phyloP scores from a whole-genome alignment of 148 eudicot genomes.

The Rhododendron griersonianum region DNA sequence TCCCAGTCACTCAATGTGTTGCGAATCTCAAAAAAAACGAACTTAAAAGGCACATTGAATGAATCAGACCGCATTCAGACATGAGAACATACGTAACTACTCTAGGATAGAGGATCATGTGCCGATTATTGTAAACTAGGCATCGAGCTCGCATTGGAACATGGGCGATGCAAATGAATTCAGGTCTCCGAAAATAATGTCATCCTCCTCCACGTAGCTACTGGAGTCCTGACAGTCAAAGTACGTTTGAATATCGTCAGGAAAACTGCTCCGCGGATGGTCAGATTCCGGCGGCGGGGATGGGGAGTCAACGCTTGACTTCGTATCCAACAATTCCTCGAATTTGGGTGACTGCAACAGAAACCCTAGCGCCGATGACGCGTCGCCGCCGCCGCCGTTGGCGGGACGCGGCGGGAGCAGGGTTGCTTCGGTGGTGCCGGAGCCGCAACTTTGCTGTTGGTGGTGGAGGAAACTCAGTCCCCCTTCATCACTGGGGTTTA shows the following conservation, averaged over 20 bases:
- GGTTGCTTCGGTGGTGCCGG: not conserved
- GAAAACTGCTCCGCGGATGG: constrained; percentile 41
- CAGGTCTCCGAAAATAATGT: constrained; percentile 33
- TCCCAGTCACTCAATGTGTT: not conserved
- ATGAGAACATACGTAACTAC: not conserved
- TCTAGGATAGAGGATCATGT: not conserved
- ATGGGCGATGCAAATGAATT: constrained; percentile 32
- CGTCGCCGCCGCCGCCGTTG: not conserved
- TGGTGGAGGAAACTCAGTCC: constrained; percentile 16
- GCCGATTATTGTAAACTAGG: not conserved
- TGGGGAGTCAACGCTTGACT: constrained; percentile 11
- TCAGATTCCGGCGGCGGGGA: constrained; percentile 19
- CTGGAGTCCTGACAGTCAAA: constrained; percentile 39
- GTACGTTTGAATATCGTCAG: constrained; percentile 52
- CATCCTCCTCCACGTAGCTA: constrained; percentile 33
- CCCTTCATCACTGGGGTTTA: constrained; percentile 12
- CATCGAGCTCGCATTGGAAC: constrained; percentile 37
- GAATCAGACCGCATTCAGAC: not conserved
- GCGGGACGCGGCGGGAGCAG: not conserved
- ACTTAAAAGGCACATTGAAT: not conserved
- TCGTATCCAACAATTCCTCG: constrained; percentile 33
- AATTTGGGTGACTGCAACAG: constrained; percentile 37
- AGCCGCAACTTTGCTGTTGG: constrained; percentile 22
- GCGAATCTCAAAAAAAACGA: not conserved
- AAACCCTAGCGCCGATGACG: constrained; percentile 25